A percentile compares a stretch with the other conserved stretches of the same genome.
These are phyloP conservation scores for Penicillium sp. DNA, from an alignment of 2,329 filamentous ascomycete species.

Conservation along the genomic window DNA sequence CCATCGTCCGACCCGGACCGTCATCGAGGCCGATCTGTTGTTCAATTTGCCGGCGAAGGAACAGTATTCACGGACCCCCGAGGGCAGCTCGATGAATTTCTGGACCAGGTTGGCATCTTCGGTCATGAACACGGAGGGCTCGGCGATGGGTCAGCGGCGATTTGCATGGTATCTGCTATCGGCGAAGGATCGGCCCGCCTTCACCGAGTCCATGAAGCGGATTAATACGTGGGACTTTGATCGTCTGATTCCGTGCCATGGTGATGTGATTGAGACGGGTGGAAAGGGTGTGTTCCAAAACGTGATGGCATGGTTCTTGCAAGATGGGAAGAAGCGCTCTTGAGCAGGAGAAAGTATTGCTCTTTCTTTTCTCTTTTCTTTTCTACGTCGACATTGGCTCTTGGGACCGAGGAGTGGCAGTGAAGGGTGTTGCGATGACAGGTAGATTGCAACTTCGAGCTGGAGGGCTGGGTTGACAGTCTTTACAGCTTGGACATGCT, in stretches of 20 bases:
- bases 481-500: too few species aligned
- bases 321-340: constrained; percentile 32
- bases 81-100: constrained; percentile 52
- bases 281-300: constrained; percentile 72
- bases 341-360: constrained; percentile 2
- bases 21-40: constrained; percentile 84
- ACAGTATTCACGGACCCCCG: constrained; percentile 63
- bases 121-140: constrained; percentile 53
- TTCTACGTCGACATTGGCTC: too few species aligned
- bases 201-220: constrained; percentile 60
- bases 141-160: constrained; percentile 68
- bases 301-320: constrained; percentile 77
- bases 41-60: constrained; percentile 87
- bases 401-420: too few species aligned
- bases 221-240: constrained; percentile 81
- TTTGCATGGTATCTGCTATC: constrained; percentile 73
- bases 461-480: too few species aligned
- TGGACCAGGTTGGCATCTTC: constrained; percentile 52
- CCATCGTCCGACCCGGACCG: constrained; percentile 68
- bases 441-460: too few species aligned
- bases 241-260: constrained; percentile 84
- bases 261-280: constrained; percentile 71
- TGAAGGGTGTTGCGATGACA: too few species aligned
- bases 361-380: neutral
- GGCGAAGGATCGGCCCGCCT: constrained; percentile 57